phyloP scores from a whole-genome alignment of 2,329 filamentous ascomycete genomes.

The Verticillium longisporum region DNA sequence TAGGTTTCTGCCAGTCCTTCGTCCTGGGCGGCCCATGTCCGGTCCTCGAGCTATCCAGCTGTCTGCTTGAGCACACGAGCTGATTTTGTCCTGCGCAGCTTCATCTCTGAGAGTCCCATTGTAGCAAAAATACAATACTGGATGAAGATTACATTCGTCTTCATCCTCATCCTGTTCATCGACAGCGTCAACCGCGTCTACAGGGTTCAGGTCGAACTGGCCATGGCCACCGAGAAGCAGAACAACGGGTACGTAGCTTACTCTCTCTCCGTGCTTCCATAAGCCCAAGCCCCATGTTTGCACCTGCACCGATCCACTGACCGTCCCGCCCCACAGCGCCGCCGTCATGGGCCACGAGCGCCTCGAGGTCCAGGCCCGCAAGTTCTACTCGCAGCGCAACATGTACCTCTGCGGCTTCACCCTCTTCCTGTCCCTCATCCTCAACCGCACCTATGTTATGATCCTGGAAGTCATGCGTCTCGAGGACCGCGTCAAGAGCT shows the following conservation, averaged over 20 bases:
- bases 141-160: constrained; percentile 98
- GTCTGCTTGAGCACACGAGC: neutral
- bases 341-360: constrained; percentile 85
- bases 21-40: neutral
- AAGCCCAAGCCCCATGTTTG: neutral
- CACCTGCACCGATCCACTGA: neutral
- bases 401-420: constrained; percentile 99
- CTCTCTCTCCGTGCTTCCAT: no score
- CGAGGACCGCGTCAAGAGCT: constrained; percentile 82
- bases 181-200: constrained; percentile 80
- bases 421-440: constrained; percentile 95
- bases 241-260: constrained; percentile 30
- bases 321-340: constrained; percentile 29
- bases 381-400: constrained; percentile 99
- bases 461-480: constrained; percentile 86
- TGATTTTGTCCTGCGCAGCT: constrained; percentile 41
- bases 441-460: constrained; percentile 98
- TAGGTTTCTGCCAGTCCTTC: constrained; percentile 25
- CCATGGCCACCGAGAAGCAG: constrained; percentile 60
- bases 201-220: constrained; percentile 86
- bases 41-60: neutral
- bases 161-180: constrained; percentile 96
- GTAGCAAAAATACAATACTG: constrained; percentile 95
- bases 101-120: constrained; percentile 81
- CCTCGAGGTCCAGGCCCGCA: constrained; percentile 97